These are phyloP conservation scores for Saccharomyces hybrid DNA, from an alignment of 1,139 yeast species.

Conservation along the genomic window DNA sequence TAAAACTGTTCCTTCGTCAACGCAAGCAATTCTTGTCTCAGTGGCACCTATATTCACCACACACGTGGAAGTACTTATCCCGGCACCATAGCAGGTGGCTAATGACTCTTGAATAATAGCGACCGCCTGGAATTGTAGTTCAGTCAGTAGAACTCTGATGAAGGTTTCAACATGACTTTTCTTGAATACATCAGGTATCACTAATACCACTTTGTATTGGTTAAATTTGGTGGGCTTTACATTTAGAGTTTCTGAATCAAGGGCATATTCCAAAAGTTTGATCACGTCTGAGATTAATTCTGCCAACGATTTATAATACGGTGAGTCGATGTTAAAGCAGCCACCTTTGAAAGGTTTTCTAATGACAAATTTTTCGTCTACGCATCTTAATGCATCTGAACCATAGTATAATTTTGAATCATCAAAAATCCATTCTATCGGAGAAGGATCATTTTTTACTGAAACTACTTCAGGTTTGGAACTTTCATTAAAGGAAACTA, in stretches of 20 bases:
- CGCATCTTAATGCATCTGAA: conserved; percentile 56
- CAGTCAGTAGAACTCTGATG: conserved; percentile 53
- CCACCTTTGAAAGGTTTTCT: conserved; percentile 60
- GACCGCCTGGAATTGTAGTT: conserved; percentile 64
- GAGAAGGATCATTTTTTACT: conserved; percentile 71
- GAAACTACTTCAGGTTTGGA: conserved; percentile 61
- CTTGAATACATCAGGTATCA: conserved; percentile 84
- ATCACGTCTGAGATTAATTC: conserved; percentile 68
- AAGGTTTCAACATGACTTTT: conserved; percentile 67
- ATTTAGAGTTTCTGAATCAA: conserved; percentile 35
- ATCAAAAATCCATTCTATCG: conserved; percentile 57
- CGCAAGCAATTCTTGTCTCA: conserved; percentile 75
- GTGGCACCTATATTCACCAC: conserved; percentile 91
- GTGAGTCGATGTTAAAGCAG: conserved; percentile 55
- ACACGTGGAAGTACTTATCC: conserved; percentile 75
- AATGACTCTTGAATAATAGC: conserved; percentile 83
- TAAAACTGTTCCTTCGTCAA: conserved; percentile 86
- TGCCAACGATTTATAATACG: conserved; percentile 54
- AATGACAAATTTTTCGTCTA: conserved; percentile 47
- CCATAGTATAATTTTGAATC: conserved; percentile 45
- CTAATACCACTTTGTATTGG: conserved; percentile 47
- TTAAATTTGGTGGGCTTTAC: conserved; percentile 39
- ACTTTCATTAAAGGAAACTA: conserved; percentile 64
- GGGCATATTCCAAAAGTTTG: conserved; percentile 33
- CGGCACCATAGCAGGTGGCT: conserved; percentile 94